Base-by-base conservation (phyloP, 2,329 filamentous ascomycete genomes). In the Coleophoma crateriformis region DNA sequence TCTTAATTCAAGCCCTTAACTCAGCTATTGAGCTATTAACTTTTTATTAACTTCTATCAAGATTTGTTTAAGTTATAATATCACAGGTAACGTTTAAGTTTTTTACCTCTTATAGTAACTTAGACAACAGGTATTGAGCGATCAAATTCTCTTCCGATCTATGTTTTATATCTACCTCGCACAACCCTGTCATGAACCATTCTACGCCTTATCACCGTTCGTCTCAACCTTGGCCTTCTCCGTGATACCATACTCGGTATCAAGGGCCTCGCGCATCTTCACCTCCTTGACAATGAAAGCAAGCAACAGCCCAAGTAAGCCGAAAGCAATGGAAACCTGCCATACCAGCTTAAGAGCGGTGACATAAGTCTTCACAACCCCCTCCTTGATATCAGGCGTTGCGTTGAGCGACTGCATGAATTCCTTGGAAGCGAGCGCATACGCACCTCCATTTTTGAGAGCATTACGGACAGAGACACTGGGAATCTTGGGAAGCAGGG, bases 161-260 rank as follows among this genome's bases (percentile, higher is more conserved):
- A n/a, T n/a, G n/a, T n/a, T n/a, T n/a, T n/a, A n/a, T n/a, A n/a
- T n/a, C n/a, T n/a, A n/a, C n/a, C n/a, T n/a, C n/a, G n/a, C n/a
- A n/a, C n/a, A n/a, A n/a, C n/a, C n/a, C n/a, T n/a, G n/a, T n/a
- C n/a, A n/a, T n/a, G n/a, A n/a, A n/a, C n/a, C n/a, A n/a, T n/a
- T n/a, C 33, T 35, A 35, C 10, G 33, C 33, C 10, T n/a, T 35
- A 10, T 35, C 33, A 10, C 33, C 33, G n/a, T 10, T 10, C 33
- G 10, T n/a, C 33, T 10, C 10, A 10, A 10, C 33, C 33, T 35
- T 35, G 10, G 10, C n/a, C n/a, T 35, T 35, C 33, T 35, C 33
- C 10, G 33, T 35, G 33, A 35, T 35, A 35, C 70, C 70, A 56
- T 64, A 72, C 14, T 66, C 62, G 0, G 68, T 72, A 42, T 71